These are phyloP conservation scores for Zanthoxylum bungeanum DNA, from an alignment of 345 rosid genomes.

Conservation along the genomic window DNA sequence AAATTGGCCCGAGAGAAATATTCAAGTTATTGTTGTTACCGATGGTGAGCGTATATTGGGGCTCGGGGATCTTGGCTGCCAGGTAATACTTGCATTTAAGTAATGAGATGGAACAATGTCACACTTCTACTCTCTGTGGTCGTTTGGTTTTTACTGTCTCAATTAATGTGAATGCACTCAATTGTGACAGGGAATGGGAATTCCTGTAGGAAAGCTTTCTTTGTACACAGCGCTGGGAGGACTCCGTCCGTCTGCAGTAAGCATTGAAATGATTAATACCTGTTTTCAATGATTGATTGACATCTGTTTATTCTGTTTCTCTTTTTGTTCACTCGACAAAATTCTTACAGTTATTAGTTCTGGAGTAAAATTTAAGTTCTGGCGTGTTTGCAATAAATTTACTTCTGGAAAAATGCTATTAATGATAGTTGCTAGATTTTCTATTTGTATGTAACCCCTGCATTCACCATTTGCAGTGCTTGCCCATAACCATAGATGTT, in stretches of 20 bases:
- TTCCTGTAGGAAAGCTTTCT: slow-evolving; percentile 88
- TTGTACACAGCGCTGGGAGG: slow-evolving; percentile 91
- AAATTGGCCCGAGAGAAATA: slow-evolving; percentile 90
- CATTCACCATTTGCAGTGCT: slow-evolving; percentile 44
- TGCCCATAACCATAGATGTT: slow-evolving; percentile 85
- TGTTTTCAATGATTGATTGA: neutral
- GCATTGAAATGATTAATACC: slow-evolving; percentile 5
- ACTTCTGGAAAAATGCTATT: neutral
- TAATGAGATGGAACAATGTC: neutral
- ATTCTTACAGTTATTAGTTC: neutral
- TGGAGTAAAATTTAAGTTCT: neutral
- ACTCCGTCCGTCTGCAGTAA: slow-evolving; percentile 83
- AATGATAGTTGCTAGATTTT: neutral
- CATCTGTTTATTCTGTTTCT: neutral
- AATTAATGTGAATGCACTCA: neutral
- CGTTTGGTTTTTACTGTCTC: neutral
- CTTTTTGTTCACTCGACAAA: neutral
- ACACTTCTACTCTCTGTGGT: no score
- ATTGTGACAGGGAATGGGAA: slow-evolving; percentile 80
- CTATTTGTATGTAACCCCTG: neutral
- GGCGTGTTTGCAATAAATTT: neutral
- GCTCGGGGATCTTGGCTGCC: slow-evolving; percentile 99
- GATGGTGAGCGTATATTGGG: slow-evolving; percentile 97
- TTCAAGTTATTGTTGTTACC: slow-evolving; percentile 96
- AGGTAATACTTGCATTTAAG: slow-evolving; percentile 42